Percentiles rank a stretch among this genome's conserved stretches.
These are phyloP conservation scores for Microascus cirrosus DNA, from an alignment of 2,329 filamentous ascomycete species.

Conservation along the genomic window DNA sequence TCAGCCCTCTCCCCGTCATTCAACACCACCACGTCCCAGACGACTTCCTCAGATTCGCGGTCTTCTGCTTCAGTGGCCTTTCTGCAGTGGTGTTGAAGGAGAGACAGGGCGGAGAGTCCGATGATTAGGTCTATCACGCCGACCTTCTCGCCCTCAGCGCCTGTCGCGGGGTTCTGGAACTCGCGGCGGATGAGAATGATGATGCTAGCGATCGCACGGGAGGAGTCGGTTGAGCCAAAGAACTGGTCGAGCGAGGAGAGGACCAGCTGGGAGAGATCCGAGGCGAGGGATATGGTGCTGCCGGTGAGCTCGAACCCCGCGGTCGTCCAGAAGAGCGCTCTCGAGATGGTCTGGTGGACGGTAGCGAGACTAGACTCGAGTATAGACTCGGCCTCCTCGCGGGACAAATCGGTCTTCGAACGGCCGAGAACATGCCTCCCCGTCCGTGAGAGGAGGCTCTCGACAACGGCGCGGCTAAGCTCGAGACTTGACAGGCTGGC, in stretches of 20 bases:
- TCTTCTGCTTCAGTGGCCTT: slow-evolving; percentile 38
- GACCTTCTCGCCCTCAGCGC: slow-evolving; percentile 45
- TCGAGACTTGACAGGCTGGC: slow-evolving; percentile 47
- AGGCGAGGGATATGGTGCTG: slow-evolving; percentile 40
- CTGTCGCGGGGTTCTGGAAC: slow-evolving; percentile 52
- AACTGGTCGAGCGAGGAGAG: slow-evolving; percentile 51
- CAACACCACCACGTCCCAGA: slow-evolving; percentile 58
- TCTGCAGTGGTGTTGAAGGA: slow-evolving; percentile 46
- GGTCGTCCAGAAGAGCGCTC: slow-evolving; percentile 49
- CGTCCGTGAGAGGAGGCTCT: slow-evolving; percentile 40
- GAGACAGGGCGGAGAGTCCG: slow-evolving; percentile 49
- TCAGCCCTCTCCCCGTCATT: slow-evolving; percentile 48
- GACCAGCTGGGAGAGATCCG: slow-evolving; percentile 45
- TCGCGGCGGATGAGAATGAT: slow-evolving; percentile 52
- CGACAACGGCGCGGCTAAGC: slow-evolving; percentile 41
- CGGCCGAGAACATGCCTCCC: slow-evolving; percentile 35
- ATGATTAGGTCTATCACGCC: slow-evolving; percentile 50
- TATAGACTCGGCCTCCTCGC: slow-evolving; percentile 42
- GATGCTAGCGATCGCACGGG: slow-evolving; percentile 55
- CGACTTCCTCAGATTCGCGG: slow-evolving; percentile 39
- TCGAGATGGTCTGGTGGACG: slow-evolving; percentile 45
- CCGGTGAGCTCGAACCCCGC: slow-evolving; percentile 48
- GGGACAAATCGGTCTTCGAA: slow-evolving; percentile 33
- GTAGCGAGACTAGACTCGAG: slow-evolving; percentile 44
- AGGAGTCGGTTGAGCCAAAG: slow-evolving; percentile 59